Base-by-base conservation (phyloP, 2,329 filamentous ascomycete species). In the Diplodia mutila region DNA sequence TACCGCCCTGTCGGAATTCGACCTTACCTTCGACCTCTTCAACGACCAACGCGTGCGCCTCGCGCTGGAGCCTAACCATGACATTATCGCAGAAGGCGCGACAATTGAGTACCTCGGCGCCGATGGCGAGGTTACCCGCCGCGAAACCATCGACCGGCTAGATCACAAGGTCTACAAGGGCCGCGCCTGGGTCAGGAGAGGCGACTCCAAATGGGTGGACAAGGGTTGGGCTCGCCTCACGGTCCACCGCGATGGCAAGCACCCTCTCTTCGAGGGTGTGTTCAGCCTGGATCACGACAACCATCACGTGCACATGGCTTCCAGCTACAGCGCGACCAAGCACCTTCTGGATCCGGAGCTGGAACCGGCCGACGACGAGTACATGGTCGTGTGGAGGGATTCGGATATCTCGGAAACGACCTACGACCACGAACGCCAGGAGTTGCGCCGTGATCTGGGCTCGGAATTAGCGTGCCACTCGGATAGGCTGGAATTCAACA, bases 311-410 rank as follows among this genome's bases (percentile, higher is more conserved):
- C 91, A 96, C 75, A 88, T 92, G 32, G 87, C 86, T 70, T 85
- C 86, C 32, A 90, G 89, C 69, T 99, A 95, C 75, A 84, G 87
- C 75, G 85, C 87, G 71, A 93, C 92, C 54, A 90, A 87, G 75
- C 87, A 92, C 69, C 77, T 81, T 25, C 81, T 89, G 53, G 95
- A 99, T 76, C 92, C 93, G 2, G 82, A 85, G 29, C 77, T 92
- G 8, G 80, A 85, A 37, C 76, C 83, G 34, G 79, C 82, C 54
- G 84, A 82, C 4, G 86, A 89, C 37, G 91, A 97, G 69, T 90
- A 87, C 75, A 95, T 99, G 94, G 85, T 97, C 42, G 86, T 97
- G 1, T 98, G 92, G 85, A 88, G 94, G 71, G 94, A 98, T 76
- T 97, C 93, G 32, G 95, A 99, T 77, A 88, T 97, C 74, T 72